Base-by-base conservation (phyloP, 495 filamentous ascomycete genomes). In the Penicillium angulare region DNA sequence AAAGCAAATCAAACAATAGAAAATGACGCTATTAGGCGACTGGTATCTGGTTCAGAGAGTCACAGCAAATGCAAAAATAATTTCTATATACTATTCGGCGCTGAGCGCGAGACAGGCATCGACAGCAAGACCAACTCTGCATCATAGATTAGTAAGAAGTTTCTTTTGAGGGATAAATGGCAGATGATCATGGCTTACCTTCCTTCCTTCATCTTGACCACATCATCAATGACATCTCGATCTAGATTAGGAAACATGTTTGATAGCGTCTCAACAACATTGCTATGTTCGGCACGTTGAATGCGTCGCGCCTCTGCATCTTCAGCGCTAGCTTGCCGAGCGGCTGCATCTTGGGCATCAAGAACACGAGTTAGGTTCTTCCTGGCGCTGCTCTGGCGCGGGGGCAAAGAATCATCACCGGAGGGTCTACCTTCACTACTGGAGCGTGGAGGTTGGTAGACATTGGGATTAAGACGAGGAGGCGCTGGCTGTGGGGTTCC, bases 231-330 rank as follows among this genome's bases (percentile, higher is more conserved):
- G 26, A 97, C 79, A 21, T 97, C 92, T 61, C 82, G 79, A 64
- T 97, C 92, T 21, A 97, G 73, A 63, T 90, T 86, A 7, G 92
- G 92, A 61, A 97, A 97, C 91, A 97, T 96, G 42, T 88, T 86
- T 16, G 87, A 84, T 34, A 97, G 71, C 13, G 89, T 95, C 61
- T 97, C 92, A 1, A 97, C 93, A 5, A 99, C 85, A 61, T 89
- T 89, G 34, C 82, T 77, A 64, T 97, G 91, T 74, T 99, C 93
- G 26, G 82, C 85, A 40, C 85, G 78, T 50, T 92, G 86, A 53
- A 99, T 87, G 36, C 87, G 78, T 41, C 87, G 83, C 23, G 92
- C 92, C 67, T 97, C 89, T 8, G 91, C 95, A 23, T 83, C 83
- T 68, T 99, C 93, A 0, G 90, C 92, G 49, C 89, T 93, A 3